Base-by-base conservation (phyloP, 1,284 basidiomycete species). In the Entoloma clypeatum region DNA sequence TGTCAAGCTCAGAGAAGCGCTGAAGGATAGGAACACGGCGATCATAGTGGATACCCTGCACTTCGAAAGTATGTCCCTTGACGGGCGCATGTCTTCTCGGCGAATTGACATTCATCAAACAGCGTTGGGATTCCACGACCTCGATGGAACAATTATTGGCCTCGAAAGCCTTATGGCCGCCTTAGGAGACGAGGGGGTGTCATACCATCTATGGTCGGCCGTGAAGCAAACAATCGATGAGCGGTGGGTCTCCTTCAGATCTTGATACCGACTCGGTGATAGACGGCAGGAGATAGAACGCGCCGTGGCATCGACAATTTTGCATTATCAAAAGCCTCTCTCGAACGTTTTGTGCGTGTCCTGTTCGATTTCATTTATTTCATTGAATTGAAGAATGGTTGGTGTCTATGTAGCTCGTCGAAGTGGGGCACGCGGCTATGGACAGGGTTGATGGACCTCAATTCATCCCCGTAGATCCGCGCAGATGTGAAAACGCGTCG, bases 381-480 rank as follows among this genome's bases (percentile, higher is more conserved):
- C 10, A 16, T 26, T n/a, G n/a, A n/a, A 32, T 21, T 21, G 28
- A n/a, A 22, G 18, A 17, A 26, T 23, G 9, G 39, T 29, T 34
- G 23, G 32, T 5, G 7, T 38, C 32, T 26, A 26, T 29, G 14
- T 44, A 82, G 79, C 52, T 79, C 29, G 66, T 75, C 36, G 72
- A 79, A 51, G 51, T 80, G 16, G 74, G 74, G 17, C 53, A 57
- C 2, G 62, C 63, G 3, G 53, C 76, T 39, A 52, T 70, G 37
- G 68, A 70, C 43, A 57, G 65, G 17, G 62, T 65, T 21, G 46
- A 62, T 2, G 77, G 74, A 1, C 65, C 67, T 1, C 72, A 80
- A 46, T 61, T 75, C 31, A 70, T 75, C 17, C 74, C 73, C 43
- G 56, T 81, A 31, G 74, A 80, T 52, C 67, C 75, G 6, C 61